Evolutionary conservation across 805 yeast species (phyloP).

Genomic region (Ogataea degrootiae): DNA sequence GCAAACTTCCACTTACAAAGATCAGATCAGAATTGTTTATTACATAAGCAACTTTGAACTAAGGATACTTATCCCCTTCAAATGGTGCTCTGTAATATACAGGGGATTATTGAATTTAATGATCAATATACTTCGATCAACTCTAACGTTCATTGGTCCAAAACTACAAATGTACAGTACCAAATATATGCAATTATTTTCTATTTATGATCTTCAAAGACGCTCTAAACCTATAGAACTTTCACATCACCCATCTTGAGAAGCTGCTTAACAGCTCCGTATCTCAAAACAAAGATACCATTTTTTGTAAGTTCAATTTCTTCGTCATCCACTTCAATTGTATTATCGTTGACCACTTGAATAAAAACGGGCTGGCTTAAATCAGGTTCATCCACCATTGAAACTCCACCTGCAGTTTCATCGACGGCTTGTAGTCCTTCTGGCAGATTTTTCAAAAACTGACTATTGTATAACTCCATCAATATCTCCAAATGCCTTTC

Average conservation of each 20-base stretch:
- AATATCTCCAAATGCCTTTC: conserved; percentile 61
- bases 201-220: background rate
- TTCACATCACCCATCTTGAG: conserved; percentile 38
- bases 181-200: background rate
- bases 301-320: conserved; percentile 52
- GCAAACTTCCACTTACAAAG: too few relatives aligned
- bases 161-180: background rate
- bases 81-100: too few relatives aligned
- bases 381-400: conserved; percentile 81
- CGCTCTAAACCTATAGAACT: conserved; percentile 29
- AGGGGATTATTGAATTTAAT: too few relatives aligned
- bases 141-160: background rate
- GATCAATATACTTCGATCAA: background rate
- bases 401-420: conserved; percentile 60
- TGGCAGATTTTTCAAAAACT: conserved; percentile 68
- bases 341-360: conserved; percentile 39
- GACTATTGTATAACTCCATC: conserved; percentile 58
- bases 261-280: conserved; percentile 44
- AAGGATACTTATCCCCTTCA: too few relatives aligned
- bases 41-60: too few relatives aligned
- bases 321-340: conserved; percentile 44
- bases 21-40: too few relatives aligned
- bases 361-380: conserved; percentile 74
- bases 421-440: conserved; percentile 65
- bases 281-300: conserved; percentile 75